phyloP scores from a whole-genome alignment of 306 rosid species.

The Quercus wislizeni region DNA sequence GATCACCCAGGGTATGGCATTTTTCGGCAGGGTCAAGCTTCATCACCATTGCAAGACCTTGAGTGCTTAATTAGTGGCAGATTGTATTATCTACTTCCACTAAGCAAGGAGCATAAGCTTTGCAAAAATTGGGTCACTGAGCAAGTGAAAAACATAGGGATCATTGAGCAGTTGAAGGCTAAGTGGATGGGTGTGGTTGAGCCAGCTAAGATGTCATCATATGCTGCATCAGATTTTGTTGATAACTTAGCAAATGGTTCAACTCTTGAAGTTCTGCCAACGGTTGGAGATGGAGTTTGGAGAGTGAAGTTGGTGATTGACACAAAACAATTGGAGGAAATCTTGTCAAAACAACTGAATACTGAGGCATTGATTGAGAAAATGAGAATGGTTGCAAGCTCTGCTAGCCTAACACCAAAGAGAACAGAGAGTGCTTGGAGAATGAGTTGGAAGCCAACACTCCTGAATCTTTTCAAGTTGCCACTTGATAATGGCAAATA shows the following conservation, averaged over 20 bases:
- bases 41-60: slow-evolving; percentile 33
- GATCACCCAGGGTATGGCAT: slow-evolving; percentile 45
- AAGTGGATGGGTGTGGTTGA: slow-evolving; percentile 9
- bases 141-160: neutral
- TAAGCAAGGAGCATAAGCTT: neutral
- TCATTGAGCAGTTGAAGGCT: slow-evolving; percentile 8
- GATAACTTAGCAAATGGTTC: slow-evolving; percentile 41
- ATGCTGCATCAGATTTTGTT: slow-evolving; percentile 30
- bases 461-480: slow-evolving; percentile 7
- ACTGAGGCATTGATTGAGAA: slow-evolving; percentile 62
- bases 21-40: slow-evolving; percentile 40
- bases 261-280: slow-evolving; percentile 51
- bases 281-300: slow-evolving; percentile 58
- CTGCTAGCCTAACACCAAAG: slow-evolving; percentile 39
- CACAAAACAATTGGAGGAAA: slow-evolving; percentile 54
- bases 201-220: slow-evolving; percentile 2
- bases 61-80: slow-evolving; percentile 45
- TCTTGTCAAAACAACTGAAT: slow-evolving; percentile 57
- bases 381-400: slow-evolving; percentile 61
- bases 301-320: slow-evolving; percentile 59
- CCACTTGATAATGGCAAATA: slow-evolving; percentile 1
- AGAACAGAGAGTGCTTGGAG: slow-evolving; percentile 31
- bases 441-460: slow-evolving; percentile 40
- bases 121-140: neutral
- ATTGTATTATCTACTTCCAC: slow-evolving; percentile 67